Evolutionary conservation across 1,139 yeast species (phyloP).

Genomic region (Pichiaceae sp.): DNA sequence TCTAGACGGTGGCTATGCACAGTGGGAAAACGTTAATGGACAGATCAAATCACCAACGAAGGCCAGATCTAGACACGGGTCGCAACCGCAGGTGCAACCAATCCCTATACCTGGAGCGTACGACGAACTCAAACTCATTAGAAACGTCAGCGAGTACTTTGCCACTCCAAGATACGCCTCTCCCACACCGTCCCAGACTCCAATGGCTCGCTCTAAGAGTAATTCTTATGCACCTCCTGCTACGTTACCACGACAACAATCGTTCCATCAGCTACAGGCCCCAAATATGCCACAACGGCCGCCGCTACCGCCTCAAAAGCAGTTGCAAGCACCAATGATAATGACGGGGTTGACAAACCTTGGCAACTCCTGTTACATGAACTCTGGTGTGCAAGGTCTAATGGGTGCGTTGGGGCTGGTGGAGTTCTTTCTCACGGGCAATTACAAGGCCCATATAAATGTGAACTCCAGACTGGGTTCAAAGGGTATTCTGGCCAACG

Average conservation of each 20-base stretch:
- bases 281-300: neutral
- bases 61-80: neutral
- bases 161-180: neutral
- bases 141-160: slow-evolving; percentile 4
- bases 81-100: neutral
- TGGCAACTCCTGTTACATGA: slow-evolving; percentile 70
- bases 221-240: neutral
- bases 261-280: neutral
- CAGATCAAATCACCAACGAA: neutral
- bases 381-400: slow-evolving; percentile 58
- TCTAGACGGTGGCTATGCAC: slow-evolving; percentile 43
- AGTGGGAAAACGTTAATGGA: slow-evolving; percentile 31
- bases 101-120: neutral
- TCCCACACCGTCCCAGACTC: neutral
- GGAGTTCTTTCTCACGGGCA: slow-evolving; percentile 40
- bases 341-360: slow-evolving; percentile 61
- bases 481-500: slow-evolving; percentile 70
- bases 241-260: neutral
- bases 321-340: slow-evolving; percentile 20
- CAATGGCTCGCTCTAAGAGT: neutral
- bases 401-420: slow-evolving; percentile 37
- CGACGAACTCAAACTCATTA: slow-evolving; percentile 2
- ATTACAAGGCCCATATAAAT: slow-evolving; percentile 68
- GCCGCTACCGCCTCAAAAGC: neutral
- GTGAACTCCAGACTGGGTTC: slow-evolving; percentile 72